Evolutionary conservation across 176 grass and related monocot species (phyloP).

Genomic region (Carex scoparia): DNA sequence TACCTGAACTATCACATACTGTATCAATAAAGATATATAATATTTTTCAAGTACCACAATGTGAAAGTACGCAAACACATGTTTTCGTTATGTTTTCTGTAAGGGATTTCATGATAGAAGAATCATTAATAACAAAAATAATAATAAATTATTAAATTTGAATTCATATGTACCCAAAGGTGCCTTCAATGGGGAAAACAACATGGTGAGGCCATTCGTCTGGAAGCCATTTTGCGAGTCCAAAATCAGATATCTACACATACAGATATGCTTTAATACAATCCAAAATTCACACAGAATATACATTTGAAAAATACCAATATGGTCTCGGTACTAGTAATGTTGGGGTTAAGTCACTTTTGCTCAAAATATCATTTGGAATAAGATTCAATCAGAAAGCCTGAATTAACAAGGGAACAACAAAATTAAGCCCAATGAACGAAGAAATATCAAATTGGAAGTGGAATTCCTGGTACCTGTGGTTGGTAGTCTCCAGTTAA

Average conservation of each 20-base stretch:
- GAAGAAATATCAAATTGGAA: not conserved
- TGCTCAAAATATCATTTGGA: not conserved
- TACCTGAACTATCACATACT: conserved; percentile 45
- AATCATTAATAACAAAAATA: not conserved
- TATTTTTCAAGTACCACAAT: no score
- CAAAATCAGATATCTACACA: conserved; percentile 96
- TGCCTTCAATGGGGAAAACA: conserved; percentile 97
- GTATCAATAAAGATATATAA: not conserved
- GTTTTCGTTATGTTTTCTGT: not conserved
- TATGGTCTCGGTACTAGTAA: not conserved
- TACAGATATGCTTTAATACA: conserved; percentile 4
- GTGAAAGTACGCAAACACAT: no score
- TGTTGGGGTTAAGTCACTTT: not conserved
- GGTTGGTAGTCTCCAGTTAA: conserved; percentile 91
- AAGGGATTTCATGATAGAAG: not conserved
- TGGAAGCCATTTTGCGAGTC: conserved; percentile 96
- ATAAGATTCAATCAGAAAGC: not conserved
- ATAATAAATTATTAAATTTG: not conserved
- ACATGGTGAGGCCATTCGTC: conserved; percentile 75
- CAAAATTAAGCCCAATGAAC: not conserved
- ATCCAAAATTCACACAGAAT: not conserved
- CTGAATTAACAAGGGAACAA: not conserved
- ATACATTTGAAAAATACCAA: not conserved
- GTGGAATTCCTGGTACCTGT: conserved; percentile 42
- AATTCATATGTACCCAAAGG: conserved; percentile 57